Evolutionary conservation across 78 protist species (phyloP), one percentile per base, ranked within the genome.

Genomic region (Ministeria vibrans): DNA sequence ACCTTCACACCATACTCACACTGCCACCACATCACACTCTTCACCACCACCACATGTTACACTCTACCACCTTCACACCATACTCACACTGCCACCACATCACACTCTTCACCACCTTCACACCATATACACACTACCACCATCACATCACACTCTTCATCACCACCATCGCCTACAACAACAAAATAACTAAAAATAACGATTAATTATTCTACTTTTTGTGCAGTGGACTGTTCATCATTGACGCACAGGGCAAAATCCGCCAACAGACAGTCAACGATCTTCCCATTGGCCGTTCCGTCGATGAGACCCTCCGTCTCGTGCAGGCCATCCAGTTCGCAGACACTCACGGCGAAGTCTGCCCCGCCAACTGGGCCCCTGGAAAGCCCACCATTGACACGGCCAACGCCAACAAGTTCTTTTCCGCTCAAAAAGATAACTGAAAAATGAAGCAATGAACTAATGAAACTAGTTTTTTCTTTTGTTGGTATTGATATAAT

Each of bases 331-430:
- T 88, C 82, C 94, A 91, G 81, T 82, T 25, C 79, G n/a, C 70
- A 13, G 94, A 85, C 66, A 63, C 49, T 45, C 70, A 91, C 83
- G 94, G 94, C 38, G 85, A 84, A 27, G 94, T 88, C 20, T 84
- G 90, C 86, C 94, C 94, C 3, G 87, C 90, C 79, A 62, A 62
- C 85, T 91, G 94, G 94, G 70, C 13, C 30, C 87, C 87, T 0
- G 92, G 92, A 11, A 3, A n/a, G n/a, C n/a, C n/a, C n/a, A n/a
- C n/a, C n/a, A n/a, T n/a, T n/a, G n/a, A n/a, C n/a, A n/a, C n/a
- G n/a, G n/a, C n/a, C n/a, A n/a, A n/a, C n/a, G n/a, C n/a, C n/a
- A n/a, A n/a, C n/a, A n/a, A n/a, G n/a, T n/a, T n/a, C n/a, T n/a
- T n/a, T n/a, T n/a, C n/a, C n/a, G n/a, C n/a, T n/a, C n/a, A n/a